A percentile compares a stretch with the other conserved stretches of the same genome.
phyloP scores from a whole-genome alignment of 2,329 filamentous ascomycete species.

The Hypoxylon sp. region DNA sequence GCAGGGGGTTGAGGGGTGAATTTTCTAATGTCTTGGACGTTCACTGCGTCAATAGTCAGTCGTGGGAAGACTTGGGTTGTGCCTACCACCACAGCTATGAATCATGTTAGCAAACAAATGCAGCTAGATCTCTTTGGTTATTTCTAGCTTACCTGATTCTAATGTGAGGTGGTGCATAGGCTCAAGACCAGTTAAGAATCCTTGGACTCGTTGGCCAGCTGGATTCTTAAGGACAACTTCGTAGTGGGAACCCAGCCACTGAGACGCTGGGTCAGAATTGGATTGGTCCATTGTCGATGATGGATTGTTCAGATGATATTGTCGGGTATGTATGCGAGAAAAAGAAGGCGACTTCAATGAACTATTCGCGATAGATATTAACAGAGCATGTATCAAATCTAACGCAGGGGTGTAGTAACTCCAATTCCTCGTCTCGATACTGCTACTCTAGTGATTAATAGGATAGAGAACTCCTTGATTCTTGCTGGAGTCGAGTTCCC shows the following conservation, averaged over 20 bases:
- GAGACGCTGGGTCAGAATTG: no score
- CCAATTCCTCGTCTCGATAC: no score
- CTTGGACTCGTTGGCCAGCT: slow-evolving; percentile 35
- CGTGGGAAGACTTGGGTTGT: slow-evolving; percentile 34
- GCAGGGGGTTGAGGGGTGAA: slow-evolving; percentile 17
- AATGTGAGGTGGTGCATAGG: slow-evolving; percentile 40
- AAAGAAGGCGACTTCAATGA: no score
- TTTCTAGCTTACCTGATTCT: slow-evolving; percentile 33
- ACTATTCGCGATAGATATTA: no score
- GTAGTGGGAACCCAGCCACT: slow-evolving; percentile 41
- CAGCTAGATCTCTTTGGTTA: background rate
- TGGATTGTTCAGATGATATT: no score
- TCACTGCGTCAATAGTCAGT: slow-evolving; percentile 36
- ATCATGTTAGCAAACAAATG: slow-evolving; percentile 5
- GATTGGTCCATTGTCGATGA: no score
- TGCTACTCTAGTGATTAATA: no score
- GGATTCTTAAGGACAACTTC: slow-evolving; percentile 39
- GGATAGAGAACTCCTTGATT: no score
- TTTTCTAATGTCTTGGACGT: slow-evolving; percentile 44
- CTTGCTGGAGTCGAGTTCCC: no score
- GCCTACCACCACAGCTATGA: slow-evolving; percentile 30
- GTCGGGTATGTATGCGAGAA: no score
- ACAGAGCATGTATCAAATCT: no score
- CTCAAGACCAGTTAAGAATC: slow-evolving; percentile 35
- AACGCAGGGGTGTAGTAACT: no score